Base-by-base conservation (phyloP, 768 basidiomycete species). In the Pholiota conissans region DNA sequence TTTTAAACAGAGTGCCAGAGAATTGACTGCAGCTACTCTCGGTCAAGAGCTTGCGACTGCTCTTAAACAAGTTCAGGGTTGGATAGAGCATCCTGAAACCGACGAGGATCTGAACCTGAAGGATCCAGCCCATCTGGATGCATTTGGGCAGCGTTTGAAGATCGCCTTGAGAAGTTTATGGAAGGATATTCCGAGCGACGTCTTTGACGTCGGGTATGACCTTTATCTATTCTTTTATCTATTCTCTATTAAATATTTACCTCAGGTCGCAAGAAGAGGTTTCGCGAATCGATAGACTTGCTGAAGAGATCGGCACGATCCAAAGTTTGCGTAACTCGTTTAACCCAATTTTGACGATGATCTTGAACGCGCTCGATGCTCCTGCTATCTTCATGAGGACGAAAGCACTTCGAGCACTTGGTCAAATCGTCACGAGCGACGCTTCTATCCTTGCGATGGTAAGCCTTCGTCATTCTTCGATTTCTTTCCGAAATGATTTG, bases 371-470 rank as follows among this genome's bases (percentile, higher is more conserved):
- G 2, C 79, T 96, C 59, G 93, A 96, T 65, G 90, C 91, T 0
- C 83, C 91, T 3, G 84, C 87, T 3, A 94, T 98, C 26, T 93
- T 91, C 65, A 91, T 96, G 79, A 85, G 97, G 29, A 95, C 95
- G 0, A 98, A 98, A 70, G 96, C 96, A 0, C 76, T 99, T 28
- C 83, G 90, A 52, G 95, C 93, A 0, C 78, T 98, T 3, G 91
- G 94, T 3, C 86, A 93, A 65, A 90, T 98, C 48, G 85, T 98
- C 30, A 91, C 87, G 0, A 90, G 90, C 59, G 97, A 98, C 71
- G 86, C 95, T 0, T 85, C 82, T 13, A 87, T 97, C 18, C 79
- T 99, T 24, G 80, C 85, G 1, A 77, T 84, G 32, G 93, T 95
- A 61, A 50, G 86, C 78, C 3, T 6, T 32, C 11, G 28, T 56